phyloP scores from a whole-genome alignment of 1,284 basidiomycete species.

The Hymenochaete sp. region DNA sequence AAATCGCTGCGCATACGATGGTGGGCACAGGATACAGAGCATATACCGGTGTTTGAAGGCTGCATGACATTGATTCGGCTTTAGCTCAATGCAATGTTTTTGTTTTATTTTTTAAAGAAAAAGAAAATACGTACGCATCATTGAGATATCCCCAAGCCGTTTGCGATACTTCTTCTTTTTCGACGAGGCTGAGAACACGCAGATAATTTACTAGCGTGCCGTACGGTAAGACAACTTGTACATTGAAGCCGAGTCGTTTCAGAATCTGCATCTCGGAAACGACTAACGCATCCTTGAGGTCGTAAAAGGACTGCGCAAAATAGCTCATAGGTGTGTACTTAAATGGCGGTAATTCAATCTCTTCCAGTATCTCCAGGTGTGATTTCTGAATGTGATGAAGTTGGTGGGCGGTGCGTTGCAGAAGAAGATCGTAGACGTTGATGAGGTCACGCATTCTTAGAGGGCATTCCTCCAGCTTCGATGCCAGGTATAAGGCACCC shows the following conservation, averaged over 20 bases:
- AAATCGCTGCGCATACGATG: conserved; percentile 79
- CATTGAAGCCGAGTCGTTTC: conserved; percentile 87
- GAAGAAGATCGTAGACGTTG: conserved; percentile 86
- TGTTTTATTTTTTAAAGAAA: too few species aligned
- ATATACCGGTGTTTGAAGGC: conserved; percentile 86
- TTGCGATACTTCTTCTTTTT: conserved; percentile 61
- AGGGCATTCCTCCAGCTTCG: conserved; percentile 93
- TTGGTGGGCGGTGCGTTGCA: conserved; percentile 50
- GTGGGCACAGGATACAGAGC: conserved; percentile 81
- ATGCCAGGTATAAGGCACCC: conserved; percentile 89
- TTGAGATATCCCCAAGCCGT: conserved; percentile 87
- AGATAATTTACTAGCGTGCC: conserved; percentile 94
- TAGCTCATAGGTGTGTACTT: conserved; percentile 79
- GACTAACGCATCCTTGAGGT: conserved; percentile 83
- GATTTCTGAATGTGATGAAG: conserved; percentile 21
- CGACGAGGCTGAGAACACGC: conserved; percentile 76
- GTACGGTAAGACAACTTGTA: conserved; percentile 86
- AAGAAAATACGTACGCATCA: conserved; percentile 60
- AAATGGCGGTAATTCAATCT: conserved; percentile 45
- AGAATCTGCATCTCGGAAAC: conserved; percentile 97
- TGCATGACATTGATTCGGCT: conserved; percentile 26
- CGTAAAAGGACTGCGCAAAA: conserved; percentile 76
- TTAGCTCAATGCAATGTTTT: conserved; percentile 10
- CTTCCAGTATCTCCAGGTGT: conserved; percentile 21
- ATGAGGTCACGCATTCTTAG: conserved; percentile 88